Conservation (phyloP, 768 basidiomycete species). For the Trametes gibbosa region DNA sequence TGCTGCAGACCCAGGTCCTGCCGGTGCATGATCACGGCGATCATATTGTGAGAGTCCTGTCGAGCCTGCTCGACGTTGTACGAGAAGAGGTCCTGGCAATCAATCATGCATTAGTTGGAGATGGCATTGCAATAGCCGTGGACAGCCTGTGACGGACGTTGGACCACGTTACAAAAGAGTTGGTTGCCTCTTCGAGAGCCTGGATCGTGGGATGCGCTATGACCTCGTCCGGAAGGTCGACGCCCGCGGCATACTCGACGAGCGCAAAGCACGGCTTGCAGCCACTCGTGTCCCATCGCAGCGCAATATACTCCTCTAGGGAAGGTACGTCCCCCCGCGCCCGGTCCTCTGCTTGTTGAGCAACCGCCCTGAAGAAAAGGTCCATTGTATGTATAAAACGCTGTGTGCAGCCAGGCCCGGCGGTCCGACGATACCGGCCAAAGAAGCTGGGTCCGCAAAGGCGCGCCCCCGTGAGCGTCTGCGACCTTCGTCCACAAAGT, state of each 20-base stretch:
- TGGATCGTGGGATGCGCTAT: slow-evolving; percentile 45
- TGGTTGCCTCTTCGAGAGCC: slow-evolving; percentile 44
- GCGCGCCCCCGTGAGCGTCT: background rate
- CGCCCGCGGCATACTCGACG: slow-evolving; percentile 50
- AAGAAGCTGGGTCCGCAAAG: slow-evolving; percentile 30
- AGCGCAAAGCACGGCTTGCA: slow-evolving; percentile 49
- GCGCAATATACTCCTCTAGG: slow-evolving; percentile 49
- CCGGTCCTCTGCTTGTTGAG: slow-evolving; percentile 29
- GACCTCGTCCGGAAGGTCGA: slow-evolving; percentile 53
- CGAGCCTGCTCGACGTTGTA: slow-evolving; percentile 74
- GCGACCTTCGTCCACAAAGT: background rate
- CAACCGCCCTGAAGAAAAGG: slow-evolving; percentile 30
- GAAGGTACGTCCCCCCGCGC: slow-evolving; percentile 27
- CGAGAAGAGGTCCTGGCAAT: slow-evolving; percentile 64
- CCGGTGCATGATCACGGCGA: slow-evolving; percentile 61
- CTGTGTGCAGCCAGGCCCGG: slow-evolving; percentile 36
- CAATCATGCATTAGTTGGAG: background rate
- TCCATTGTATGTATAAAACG: slow-evolving; percentile 32
- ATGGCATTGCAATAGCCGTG: background rate
- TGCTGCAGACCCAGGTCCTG: slow-evolving; percentile 55
- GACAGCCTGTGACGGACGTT: slow-evolving; percentile 21
- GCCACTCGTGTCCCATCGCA: slow-evolving; percentile 53
- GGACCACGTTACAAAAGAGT: slow-evolving; percentile 47
- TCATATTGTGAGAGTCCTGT: slow-evolving; percentile 65
- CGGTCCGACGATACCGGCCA: slow-evolving; percentile 34